phyloP scores from a whole-genome alignment of 2,329 filamentous ascomycete genomes.

The Dactylonectria estremocensis region DNA sequence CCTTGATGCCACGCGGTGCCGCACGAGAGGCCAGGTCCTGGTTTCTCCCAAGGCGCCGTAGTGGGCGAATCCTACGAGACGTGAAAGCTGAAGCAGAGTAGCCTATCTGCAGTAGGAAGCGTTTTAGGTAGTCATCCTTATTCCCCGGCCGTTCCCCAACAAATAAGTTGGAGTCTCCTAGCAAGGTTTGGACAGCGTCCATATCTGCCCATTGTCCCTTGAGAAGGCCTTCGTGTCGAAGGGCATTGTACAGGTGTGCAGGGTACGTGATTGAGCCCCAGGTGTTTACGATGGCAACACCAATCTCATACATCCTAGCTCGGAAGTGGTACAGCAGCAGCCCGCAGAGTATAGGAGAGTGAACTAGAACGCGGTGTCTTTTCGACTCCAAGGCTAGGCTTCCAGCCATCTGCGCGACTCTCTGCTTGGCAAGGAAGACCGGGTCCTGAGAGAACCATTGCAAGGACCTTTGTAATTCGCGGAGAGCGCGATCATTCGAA shows the following conservation, averaged over 20 bases:
- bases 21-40: slow-evolving; percentile 39
- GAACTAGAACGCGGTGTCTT: slow-evolving; percentile 49
- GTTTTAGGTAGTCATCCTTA: slow-evolving; percentile 53
- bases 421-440: slow-evolving; percentile 23
- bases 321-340: slow-evolving; percentile 56
- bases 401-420: not conserved
- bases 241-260: slow-evolving; percentile 60
- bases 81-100: slow-evolving; percentile 41
- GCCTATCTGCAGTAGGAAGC: slow-evolving; percentile 58
- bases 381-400: slow-evolving; percentile 34
- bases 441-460: slow-evolving; percentile 43
- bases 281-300: slow-evolving; percentile 53
- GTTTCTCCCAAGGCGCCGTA: too few relatives aligned
- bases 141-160: slow-evolving; percentile 53
- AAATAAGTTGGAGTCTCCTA: slow-evolving; percentile 54
- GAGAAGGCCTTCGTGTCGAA: slow-evolving; percentile 49
- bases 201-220: slow-evolving; percentile 57
- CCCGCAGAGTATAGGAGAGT: slow-evolving; percentile 57
- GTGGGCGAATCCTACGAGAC: not conserved
- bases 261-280: slow-evolving; percentile 58
- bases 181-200: slow-evolving; percentile 49
- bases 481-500: slow-evolving; percentile 8
- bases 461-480: slow-evolving; percentile 4
- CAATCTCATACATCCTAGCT: slow-evolving; percentile 48
- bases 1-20: slow-evolving; percentile 49